phyloP scores from a whole-genome alignment of 2,329 filamentous ascomycete species.

The Colletotrichum tropicicola region DNA sequence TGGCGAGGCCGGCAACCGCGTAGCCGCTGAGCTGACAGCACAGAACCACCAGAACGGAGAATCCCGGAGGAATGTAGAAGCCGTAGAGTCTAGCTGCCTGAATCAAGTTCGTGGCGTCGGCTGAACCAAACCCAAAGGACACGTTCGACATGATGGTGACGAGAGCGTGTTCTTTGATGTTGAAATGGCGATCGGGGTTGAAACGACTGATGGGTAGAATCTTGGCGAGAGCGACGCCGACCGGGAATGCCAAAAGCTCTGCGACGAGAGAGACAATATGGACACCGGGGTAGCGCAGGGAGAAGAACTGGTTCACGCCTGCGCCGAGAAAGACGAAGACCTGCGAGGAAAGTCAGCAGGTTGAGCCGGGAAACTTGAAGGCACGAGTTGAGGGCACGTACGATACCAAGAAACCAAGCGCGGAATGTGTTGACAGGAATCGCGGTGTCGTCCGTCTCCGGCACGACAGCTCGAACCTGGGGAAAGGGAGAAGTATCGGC shows the following conservation, averaged over 20 bases:
- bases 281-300: slow-evolving; percentile 49
- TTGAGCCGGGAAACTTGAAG: not conserved
- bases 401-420: slow-evolving; percentile 53
- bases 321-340: slow-evolving; percentile 37
- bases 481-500: slow-evolving; percentile 41
- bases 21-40: slow-evolving; percentile 60
- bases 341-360: not conserved
- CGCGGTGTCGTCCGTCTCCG: slow-evolving; percentile 45
- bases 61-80: slow-evolving; percentile 47
- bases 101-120: slow-evolving; percentile 47
- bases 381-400: slow-evolving; percentile 50
- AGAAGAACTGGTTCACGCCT: slow-evolving; percentile 48
- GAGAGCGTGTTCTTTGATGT: slow-evolving; percentile 59
- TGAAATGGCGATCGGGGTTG: slow-evolving; percentile 50
- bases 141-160: slow-evolving; percentile 60
- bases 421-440: slow-evolving; percentile 47
- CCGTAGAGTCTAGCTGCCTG: slow-evolving; percentile 47
- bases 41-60: slow-evolving; percentile 48
- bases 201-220: slow-evolving; percentile 49
- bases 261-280: slow-evolving; percentile 47
- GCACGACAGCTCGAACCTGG: slow-evolving; percentile 49
- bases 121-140: slow-evolving; percentile 47
- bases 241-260: slow-evolving; percentile 49
- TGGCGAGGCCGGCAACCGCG: slow-evolving; percentile 51
- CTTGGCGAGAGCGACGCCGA: slow-evolving; percentile 47